Evolutionary conservation across 345 rosid genomes (phyloP).

Genomic region (Citrus medica): DNA sequence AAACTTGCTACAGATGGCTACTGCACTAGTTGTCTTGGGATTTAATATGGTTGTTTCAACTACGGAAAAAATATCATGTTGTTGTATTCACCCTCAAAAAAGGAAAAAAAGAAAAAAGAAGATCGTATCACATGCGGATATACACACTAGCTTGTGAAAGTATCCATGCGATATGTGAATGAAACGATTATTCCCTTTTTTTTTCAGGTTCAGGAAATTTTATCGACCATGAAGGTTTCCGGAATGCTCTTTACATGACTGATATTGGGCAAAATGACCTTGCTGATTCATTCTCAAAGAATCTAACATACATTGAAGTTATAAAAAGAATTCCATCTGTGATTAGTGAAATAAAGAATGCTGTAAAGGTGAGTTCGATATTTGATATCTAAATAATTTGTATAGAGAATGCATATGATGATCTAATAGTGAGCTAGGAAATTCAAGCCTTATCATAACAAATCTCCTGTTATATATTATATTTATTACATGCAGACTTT

Average conservation of each 20-base stretch:
- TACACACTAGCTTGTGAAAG: not conserved
- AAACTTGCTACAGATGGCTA: not conserved
- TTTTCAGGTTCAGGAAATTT: conserved; percentile 31
- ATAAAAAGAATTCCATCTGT: conserved; percentile 48
- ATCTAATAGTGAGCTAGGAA: not conserved
- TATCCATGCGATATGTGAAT: not conserved
- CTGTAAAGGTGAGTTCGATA: conserved; percentile 45
- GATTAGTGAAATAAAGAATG: conserved; percentile 53
- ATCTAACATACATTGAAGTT: conserved; percentile 46
- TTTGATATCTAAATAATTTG: not conserved
- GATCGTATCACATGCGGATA: not conserved
- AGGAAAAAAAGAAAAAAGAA: too few species aligned
- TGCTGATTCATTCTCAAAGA: conserved; percentile 65
- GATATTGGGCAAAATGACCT: conserved; percentile 90
- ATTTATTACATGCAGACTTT: conserved; percentile 29
- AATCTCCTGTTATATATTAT: not conserved
- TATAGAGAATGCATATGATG: not conserved
- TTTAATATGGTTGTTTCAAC: not conserved
- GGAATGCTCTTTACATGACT: conserved; percentile 69
- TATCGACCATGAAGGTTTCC: conserved; percentile 48
- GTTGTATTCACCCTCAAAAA: not conserved
- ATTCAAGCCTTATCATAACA: not conserved
- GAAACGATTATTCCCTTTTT: not conserved
- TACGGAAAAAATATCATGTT: not conserved
- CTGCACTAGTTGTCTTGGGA: not conserved